Evolutionary conservation across 2,329 filamentous ascomycete species (phyloP).

Genomic region (Pseudogymnoascus destructans): DNA sequence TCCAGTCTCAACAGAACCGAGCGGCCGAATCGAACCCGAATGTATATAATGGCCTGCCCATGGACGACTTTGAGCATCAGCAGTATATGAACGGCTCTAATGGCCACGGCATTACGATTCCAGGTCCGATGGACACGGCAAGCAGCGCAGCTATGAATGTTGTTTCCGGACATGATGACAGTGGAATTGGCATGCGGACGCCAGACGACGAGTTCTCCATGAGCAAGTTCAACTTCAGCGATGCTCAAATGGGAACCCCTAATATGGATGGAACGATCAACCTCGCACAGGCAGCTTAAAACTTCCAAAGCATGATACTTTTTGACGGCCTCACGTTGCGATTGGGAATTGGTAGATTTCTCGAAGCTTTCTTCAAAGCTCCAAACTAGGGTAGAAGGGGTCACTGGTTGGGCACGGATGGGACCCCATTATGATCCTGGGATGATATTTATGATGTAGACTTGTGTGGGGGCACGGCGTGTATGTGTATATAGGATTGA

Average conservation of each 20-base stretch:
- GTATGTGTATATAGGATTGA: slow-evolving; percentile 8
- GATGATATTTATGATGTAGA: slow-evolving; percentile 9
- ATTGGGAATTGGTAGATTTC: background rate
- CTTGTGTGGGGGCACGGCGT: slow-evolving; percentile 1
- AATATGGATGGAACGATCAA: slow-evolving; percentile 9
- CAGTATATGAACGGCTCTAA: slow-evolving; percentile 16
- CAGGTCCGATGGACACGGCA: slow-evolving; percentile 26
- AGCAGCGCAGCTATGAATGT: slow-evolving; percentile 33
- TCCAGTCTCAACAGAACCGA: slow-evolving; percentile 13
- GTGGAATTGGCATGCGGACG: slow-evolving; percentile 59
- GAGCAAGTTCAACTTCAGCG: slow-evolving; percentile 41
- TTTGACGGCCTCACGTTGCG: background rate
- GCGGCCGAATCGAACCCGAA: slow-evolving; percentile 20
- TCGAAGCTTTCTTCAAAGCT: slow-evolving; percentile 1
- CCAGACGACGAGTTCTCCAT: slow-evolving; percentile 52
- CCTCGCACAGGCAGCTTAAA: slow-evolving; percentile 6
- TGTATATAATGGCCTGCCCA: slow-evolving; percentile 23
- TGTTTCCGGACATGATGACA: slow-evolving; percentile 45
- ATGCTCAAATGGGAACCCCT: slow-evolving; percentile 15
- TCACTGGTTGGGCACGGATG: slow-evolving; percentile 6
- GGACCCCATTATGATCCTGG: slow-evolving; percentile 8
- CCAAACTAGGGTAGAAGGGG: slow-evolving; percentile 4
- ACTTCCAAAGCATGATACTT: background rate
- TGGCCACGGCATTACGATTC: slow-evolving; percentile 13
- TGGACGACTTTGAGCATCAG: slow-evolving; percentile 22